phyloP scores from a whole-genome alignment of 2,329 filamentous ascomycete species.

The Fusarium begoniae region DNA sequence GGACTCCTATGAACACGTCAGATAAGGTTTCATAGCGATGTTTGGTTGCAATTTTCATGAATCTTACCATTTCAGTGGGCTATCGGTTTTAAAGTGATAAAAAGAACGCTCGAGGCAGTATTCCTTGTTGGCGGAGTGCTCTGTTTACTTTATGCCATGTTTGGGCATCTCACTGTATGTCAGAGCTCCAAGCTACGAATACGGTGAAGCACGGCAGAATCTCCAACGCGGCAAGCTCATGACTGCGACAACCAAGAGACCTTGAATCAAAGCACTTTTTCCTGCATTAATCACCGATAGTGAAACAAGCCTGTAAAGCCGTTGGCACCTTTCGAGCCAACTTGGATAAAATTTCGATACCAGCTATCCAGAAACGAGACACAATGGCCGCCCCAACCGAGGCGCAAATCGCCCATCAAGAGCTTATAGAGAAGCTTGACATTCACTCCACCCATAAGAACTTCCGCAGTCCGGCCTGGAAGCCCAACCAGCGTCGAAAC shows the following conservation, averaged over 20 bases:
- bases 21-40: not conserved
- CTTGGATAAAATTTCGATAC: not conserved
- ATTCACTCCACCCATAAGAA: slow-evolving; percentile 85
- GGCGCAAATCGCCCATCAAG: slow-evolving; percentile 81
- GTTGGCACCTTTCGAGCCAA: not conserved
- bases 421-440: slow-evolving; percentile 90
- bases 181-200: not conserved
- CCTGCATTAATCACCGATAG: not conserved
- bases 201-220: slow-evolving; percentile 51
- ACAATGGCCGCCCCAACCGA: slow-evolving; percentile 73
- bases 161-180: slow-evolving; percentile 1
- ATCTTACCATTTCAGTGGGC: slow-evolving; percentile 20
- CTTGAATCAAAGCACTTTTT: not conserved
- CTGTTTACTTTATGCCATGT: slow-evolving; percentile 35
- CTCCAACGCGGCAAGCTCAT: slow-evolving; percentile 21
- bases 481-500: slow-evolving; percentile 93
- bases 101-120: not conserved
- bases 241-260: not conserved
- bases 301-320: not conserved
- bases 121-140: slow-evolving; percentile 14
- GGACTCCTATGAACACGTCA: slow-evolving; percentile 71
- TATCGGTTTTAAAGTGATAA: not conserved
- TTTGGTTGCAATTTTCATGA: not conserved
- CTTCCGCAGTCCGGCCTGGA: slow-evolving; percentile 92
- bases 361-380: slow-evolving; percentile 23